phyloP scores from a whole-genome alignment of 331 rosid species.

The Pyrus hybrid region DNA sequence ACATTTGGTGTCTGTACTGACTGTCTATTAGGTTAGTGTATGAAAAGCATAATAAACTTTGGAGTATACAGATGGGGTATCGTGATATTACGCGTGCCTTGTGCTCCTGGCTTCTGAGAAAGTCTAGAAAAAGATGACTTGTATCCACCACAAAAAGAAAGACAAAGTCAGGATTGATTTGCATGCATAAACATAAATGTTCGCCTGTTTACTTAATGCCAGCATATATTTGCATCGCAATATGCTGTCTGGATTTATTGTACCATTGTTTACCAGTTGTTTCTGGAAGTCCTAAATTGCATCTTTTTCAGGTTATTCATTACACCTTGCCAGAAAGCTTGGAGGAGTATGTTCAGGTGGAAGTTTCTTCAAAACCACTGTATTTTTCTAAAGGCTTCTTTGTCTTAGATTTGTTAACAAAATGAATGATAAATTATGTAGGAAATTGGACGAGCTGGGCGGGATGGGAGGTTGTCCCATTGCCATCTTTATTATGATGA shows the following conservation, averaged over 20 bases:
- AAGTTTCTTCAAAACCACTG: constrained; percentile 13
- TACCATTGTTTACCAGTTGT: constrained; percentile 3
- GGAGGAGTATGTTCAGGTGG: constrained; percentile 93
- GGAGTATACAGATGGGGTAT: neutral
- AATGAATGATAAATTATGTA: constrained; percentile 21
- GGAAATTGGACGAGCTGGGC: constrained; percentile 97
- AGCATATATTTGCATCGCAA: constrained; percentile 8
- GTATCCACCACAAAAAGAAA: neutral
- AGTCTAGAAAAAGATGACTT: neutral
- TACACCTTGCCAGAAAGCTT: constrained; percentile 92
- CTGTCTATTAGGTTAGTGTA: constrained; percentile 1
- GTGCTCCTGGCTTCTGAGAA: constrained; percentile 2
- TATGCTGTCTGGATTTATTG: constrained; percentile 3
- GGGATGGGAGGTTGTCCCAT: constrained; percentile 82
- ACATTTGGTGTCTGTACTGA: neutral
- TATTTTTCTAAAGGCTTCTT: constrained; percentile 11
- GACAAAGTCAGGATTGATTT: too few species aligned
- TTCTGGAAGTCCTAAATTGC: constrained; percentile 5
- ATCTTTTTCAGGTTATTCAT: constrained; percentile 75
- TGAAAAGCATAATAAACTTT: neutral
- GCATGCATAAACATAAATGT: neutral
- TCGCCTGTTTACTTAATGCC: constrained; percentile 6
- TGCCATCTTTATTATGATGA: constrained; percentile 89
- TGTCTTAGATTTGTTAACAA: constrained; percentile 7
- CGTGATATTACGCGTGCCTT: neutral